Conservation (phyloP, 495 filamentous ascomycete genomes). For the Amniculicola lignicola region DNA sequence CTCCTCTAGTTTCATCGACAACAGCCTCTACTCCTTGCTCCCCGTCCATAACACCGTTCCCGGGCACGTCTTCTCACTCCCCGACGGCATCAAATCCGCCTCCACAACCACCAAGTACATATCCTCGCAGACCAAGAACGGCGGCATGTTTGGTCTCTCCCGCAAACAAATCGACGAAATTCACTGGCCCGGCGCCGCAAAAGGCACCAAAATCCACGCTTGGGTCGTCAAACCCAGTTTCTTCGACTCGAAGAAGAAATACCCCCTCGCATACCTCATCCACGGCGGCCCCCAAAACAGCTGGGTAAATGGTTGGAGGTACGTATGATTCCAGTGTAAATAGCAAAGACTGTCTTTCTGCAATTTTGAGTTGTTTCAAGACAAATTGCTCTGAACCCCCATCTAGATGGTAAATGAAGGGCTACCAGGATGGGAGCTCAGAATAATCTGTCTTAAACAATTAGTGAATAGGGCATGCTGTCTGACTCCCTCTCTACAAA, state of each 20-base stretch:
- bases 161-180: constrained; percentile 47
- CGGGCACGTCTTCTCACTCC: constrained; percentile 29
- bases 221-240: constrained; percentile 73
- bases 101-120: constrained; percentile 25
- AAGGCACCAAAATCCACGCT: constrained; percentile 44
- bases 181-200: constrained; percentile 37
- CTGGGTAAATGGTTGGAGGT: constrained; percentile 82
- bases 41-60: not conserved
- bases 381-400: no score
- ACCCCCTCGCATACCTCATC: constrained; percentile 78
- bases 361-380: no score
- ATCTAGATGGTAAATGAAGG: no score
- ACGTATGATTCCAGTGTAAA: no score
- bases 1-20: constrained; percentile 41
- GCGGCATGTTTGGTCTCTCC: constrained; percentile 60
- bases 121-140: constrained; percentile 62
- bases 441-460: no score
- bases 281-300: constrained; percentile 87
- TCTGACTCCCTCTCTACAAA: no score
- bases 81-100: constrained; percentile 30
- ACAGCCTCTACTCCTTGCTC: constrained; percentile 37
- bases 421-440: no score
- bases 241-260: constrained; percentile 69
- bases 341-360: no score
- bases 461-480: no score